Base-by-base conservation (phyloP, 2,329 filamentous ascomycete genomes). In the Cladosporium cucumerinum region DNA sequence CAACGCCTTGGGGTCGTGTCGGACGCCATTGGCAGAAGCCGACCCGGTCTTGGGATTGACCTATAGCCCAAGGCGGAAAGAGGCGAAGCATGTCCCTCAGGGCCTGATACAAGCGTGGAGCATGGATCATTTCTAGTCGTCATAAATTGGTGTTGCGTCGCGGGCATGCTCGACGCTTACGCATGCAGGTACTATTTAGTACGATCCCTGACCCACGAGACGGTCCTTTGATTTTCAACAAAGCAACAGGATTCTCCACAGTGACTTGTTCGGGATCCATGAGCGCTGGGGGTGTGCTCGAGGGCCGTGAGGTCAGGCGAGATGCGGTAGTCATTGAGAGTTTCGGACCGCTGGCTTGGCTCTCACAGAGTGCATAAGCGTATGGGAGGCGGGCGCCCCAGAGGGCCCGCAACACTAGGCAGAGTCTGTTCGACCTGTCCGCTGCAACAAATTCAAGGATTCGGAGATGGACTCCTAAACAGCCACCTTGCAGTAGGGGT, bases 71-170 rank as follows among this genome's bases (percentile, higher is more conserved):
- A 62, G 32, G 8, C 49, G 60, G 49, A 55, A 62, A 52, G 32
- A 62, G 48, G 60, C 60, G 49, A 55, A 36, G 48, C 28, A 51
- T 51, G 11, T 55, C 49, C 12, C 32, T n/a, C 49, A 62, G 60
- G 60, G 60, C 60, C 60, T 62, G 60, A 62, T 62, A 62, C 60
- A 62, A 62, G 49, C 60, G 60, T 54, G 49, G 30, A 14, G 60
- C 60, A 55, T 46, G 49, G 60, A 62, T 62, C 60, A 62, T 54
- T 51, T 55, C 60, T 23, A 62, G 23, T 25, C 32, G 26, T 49
- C 34, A 51, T 6, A 25, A 21, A 16, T 23, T 25, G 60, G 28
- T 54, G 34, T 23, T 32, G 32, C 25, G 32, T 55, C 34, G 60
- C 60, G 34, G 46, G 25, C 32, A 55, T 23, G 34, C 48, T 55